These are phyloP conservation scores for Glaciozyma martinii DNA, from an alignment of 768 basidiomycete genomes.

Conservation along the genomic window DNA sequence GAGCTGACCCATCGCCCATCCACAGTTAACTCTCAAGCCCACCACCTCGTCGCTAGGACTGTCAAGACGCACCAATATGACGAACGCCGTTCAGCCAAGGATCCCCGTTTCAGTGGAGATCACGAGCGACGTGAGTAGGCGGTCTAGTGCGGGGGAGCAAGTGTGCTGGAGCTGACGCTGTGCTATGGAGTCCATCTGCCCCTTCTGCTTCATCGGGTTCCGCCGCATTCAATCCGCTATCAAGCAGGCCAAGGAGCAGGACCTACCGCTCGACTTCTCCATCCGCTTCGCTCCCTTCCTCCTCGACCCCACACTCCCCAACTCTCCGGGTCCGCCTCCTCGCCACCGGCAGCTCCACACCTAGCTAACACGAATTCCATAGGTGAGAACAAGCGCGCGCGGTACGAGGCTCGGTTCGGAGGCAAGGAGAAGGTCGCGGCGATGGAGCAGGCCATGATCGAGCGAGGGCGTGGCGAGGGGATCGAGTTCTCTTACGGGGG, in stretches of 20 bases:
- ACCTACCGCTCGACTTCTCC: conserved; percentile 19
- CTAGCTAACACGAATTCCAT: neutral
- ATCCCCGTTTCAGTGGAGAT: too few relatives aligned
- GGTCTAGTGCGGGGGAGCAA: too few relatives aligned
- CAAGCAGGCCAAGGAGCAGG: conserved; percentile 8
- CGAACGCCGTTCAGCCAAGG: too few relatives aligned
- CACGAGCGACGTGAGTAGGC: too few relatives aligned
- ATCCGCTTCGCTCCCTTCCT: conserved; percentile 30
- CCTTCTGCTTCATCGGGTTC: conserved; percentile 31
- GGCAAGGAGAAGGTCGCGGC: conserved; percentile 19
- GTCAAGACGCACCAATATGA: too few relatives aligned
- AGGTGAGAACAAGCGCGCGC: conserved; percentile 27
- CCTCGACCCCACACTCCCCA: conserved; percentile 30
- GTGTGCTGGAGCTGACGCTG: too few relatives aligned
- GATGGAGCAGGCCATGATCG: conserved; percentile 12
- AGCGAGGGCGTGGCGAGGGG: conserved; percentile 12
- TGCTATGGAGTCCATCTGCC: conserved; percentile 16
- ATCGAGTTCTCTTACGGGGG: conserved; percentile 44
- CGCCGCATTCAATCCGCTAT: conserved; percentile 25
- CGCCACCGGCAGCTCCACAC: too few relatives aligned
- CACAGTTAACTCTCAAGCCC: too few relatives aligned
- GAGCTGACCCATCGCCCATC: too few relatives aligned
- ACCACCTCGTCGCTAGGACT: too few relatives aligned
- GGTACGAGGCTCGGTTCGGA: conserved; percentile 30
- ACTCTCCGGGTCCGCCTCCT: conserved; percentile 3